Base-by-base conservation (phyloP, 495 filamentous ascomycete species). In the Geopyxis carbonaria region DNA sequence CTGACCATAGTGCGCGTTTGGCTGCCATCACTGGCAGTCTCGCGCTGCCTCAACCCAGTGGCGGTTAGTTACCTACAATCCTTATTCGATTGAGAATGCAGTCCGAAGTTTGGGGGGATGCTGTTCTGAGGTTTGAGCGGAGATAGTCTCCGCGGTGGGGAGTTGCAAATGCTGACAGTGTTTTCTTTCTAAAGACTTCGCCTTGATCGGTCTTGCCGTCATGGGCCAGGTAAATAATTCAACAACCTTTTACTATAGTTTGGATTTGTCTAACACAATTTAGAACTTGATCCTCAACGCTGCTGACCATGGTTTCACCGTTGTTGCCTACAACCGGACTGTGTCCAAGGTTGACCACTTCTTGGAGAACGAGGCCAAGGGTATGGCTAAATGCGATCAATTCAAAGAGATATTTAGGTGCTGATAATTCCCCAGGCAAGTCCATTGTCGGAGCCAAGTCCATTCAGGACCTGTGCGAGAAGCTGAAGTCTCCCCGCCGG, bases 131-230 rank as follows among this genome's bases (percentile, higher is more conserved):
- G 36, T 37, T 37, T 8, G 24, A 5, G 20, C 36, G 36, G 36
- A 28, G 24, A 39, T 1, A 39, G 28, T 39, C 36, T 39, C 36
- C 36, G 36, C 36, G 33, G n/a, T 5, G 10, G 9, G 22, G 2
- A 7, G 36, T 14, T 13, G 21, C 10, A 16, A n/a, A 14, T 39
- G 24, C 36, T 39, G 36, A 39, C 36, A 21, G 4, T 36, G n/a
- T 39, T 28, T 10, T 22, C 18, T 6, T 57, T 44, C 52, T 59
- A 72, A 69, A 69, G 78, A 97, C 77, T 85, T 97, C 67, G 89
- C 89, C 73, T 84, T 97, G 59, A 95, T 97, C 64, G 89, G 89
- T 78, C 73, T 97, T 70, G 89, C 91, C 64, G 87, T 97, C 57
- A 95, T 97, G 89, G 77, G 77, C 50, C 72, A 56, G 32, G 50